Evolutionary conservation across 202 grass and related monocot genomes (phyloP), one percentile per base, ranked within the genome.

Genomic region (Tripidium arundinaceum): DNA sequence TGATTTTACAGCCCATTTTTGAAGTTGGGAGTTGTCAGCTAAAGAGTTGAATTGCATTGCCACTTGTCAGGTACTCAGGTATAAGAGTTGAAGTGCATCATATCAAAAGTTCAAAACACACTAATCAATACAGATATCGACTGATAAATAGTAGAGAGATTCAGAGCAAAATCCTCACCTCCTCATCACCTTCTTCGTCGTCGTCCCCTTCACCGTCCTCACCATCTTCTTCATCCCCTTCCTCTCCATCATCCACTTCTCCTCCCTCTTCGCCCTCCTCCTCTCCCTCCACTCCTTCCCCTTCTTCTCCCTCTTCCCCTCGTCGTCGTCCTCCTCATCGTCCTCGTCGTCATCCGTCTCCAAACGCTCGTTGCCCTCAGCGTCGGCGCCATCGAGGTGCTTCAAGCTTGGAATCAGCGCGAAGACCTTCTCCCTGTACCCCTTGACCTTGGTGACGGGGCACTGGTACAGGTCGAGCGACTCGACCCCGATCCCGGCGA

Each of bases 261-360:
- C n/a, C n/a, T n/a, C n/a, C n/a, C n/a, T n/a, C n/a, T n/a, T n/a
- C n/a, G n/a, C n/a, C n/a, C n/a, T n/a, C n/a, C n/a, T n/a, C n/a
- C n/a, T n/a, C n/a, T n/a, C n/a, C n/a, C n/a, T n/a, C n/a, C n/a
- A n/a, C n/a, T n/a, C n/a, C n/a, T n/a, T n/a, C n/a, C n/a, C n/a
- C n/a, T n/a, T n/a, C n/a, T n/a, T n/a, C n/a, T n/a, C n/a, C n/a
- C n/a, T n/a, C n/a, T n/a, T n/a, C n/a, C n/a, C n/a, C n/a, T 83
- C 85, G 2, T 74, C 91, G 0, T 75, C 87, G 0, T 83, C 93
- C 1, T 34, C 87, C 7, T 86, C 91, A 0, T 80, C 93, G 1
- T 64, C 89, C 65, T 97, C 91, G 11, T 97, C 94, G 7, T 94
- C 94, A 11, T 97, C 94, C 1, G 86, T 85, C 41, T 94, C 94